phyloP scores from a whole-genome alignment of 2,329 filamentous ascomycete genomes.

The Penicillium griseofulvum region DNA sequence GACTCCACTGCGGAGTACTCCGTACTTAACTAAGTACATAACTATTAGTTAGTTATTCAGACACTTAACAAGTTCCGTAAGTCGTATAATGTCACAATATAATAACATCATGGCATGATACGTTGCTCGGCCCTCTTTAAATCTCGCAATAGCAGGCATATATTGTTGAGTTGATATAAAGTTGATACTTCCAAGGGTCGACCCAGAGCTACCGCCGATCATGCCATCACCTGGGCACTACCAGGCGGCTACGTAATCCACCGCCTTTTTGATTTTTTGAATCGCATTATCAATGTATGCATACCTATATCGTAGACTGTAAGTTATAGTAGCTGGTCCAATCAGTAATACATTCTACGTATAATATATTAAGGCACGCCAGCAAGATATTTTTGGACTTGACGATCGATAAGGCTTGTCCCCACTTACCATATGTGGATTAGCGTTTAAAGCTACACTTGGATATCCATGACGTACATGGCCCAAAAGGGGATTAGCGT shows the following conservation, averaged over 20 bases:
- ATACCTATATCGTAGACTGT: neutral
- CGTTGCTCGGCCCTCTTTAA: neutral
- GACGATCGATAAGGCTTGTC: neutral
- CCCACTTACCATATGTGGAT: neutral
- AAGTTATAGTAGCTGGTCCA: neutral
- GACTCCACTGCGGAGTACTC: neutral
- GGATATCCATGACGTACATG: neutral
- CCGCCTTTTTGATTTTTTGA: neutral
- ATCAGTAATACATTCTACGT: neutral
- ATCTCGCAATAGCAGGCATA: neutral
- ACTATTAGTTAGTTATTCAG: too few relatives aligned
- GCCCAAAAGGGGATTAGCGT: neutral
- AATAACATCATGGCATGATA: too few relatives aligned
- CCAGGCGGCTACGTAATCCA: neutral
- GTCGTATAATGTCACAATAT: neutral
- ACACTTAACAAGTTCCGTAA: neutral
- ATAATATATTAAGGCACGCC: neutral
- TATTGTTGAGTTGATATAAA: neutral
- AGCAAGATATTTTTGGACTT: slow-evolving; percentile 3
- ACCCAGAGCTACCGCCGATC: neutral
- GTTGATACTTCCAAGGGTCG: neutral
- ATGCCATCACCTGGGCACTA: neutral
- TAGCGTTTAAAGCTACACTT: neutral
- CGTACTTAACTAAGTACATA: too few relatives aligned
- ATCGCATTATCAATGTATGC: too few relatives aligned